Percentiles rank a stretch among this genome's conserved stretches.
Evolutionary conservation across 441 rosid species (phyloP).

Genomic region (Adansonia rubrostipa): DNA sequence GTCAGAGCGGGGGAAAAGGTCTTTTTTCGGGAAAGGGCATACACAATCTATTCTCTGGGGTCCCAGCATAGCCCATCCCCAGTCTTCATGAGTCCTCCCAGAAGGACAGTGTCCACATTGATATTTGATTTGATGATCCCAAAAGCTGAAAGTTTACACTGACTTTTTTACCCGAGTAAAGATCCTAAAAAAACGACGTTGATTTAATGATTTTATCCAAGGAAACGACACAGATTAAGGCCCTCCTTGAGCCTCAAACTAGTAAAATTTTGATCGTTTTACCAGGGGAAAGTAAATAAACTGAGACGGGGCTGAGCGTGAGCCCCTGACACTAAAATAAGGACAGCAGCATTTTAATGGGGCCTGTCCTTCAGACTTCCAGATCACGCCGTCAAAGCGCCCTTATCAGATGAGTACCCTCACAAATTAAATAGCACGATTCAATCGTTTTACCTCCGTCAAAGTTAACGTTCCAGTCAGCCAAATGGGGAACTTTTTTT

Average conservation of each 20-base stretch:
- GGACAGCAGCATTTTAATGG: conserved; percentile 21
- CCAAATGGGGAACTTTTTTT: background rate
- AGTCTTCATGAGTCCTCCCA: background rate
- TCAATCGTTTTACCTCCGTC: conserved; percentile 27
- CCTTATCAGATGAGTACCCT: background rate
- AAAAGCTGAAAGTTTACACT: background rate
- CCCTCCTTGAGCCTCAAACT: background rate
- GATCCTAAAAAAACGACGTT: background rate
- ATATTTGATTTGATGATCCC: conserved; percentile 18
- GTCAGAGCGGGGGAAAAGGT: conserved; percentile 31
- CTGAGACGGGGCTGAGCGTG: conserved; percentile 5
- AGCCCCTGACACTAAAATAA: conserved; percentile 19
- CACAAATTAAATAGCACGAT: background rate
- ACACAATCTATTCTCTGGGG: conserved; percentile 41
- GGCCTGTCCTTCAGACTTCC: conserved; percentile 28
- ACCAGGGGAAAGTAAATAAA: background rate
- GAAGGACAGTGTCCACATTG: conserved; percentile 32
- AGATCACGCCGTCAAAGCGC: conserved; percentile 36
- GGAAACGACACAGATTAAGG: conserved; percentile 22
- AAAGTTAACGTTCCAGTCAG: background rate
- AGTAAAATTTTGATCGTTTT: background rate
- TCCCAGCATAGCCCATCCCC: conserved; percentile 31
- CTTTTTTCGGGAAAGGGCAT: conserved; percentile 43
- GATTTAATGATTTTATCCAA: background rate
- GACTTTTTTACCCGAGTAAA: background rate